Base-by-base conservation (phyloP, 164 flowering plant species). In the Tinospora cordifolia region DNA sequence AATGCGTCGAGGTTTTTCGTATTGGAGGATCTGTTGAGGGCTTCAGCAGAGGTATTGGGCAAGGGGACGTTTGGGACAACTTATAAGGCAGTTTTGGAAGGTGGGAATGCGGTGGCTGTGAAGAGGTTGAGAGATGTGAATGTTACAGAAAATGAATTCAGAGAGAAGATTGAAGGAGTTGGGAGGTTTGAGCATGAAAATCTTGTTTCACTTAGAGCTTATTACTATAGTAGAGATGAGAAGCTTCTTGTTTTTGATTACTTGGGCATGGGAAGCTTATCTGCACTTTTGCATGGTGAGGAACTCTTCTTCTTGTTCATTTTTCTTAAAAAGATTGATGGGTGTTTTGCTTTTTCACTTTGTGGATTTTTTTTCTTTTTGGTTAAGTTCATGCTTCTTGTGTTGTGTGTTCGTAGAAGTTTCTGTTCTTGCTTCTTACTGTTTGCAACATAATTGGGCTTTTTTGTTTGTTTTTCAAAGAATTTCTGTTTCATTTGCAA, bases 261-360 rank as follows among this genome's bases (percentile, higher is more conserved):
- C 84, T 72, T 91, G 88, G 86, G 92, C 21, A 84, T 84, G 86
- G 98, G 98, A 72, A 93, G 98, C 87, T 83, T 93, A 60, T 91
- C 93, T 78, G 94, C 97, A 15, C 89, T 91, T 69, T 75, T 93
- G 70, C 98, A 93, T 77, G 98, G 98, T 91, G n/a, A 84, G 84
- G 14, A 38, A 40, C 44, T 51, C 7, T n/a, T 41, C 27, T 30
- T 36, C 15, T 24, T 65, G 68, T 62, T 30, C 9, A 19, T 65
- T 30, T 30, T 30, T 30, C 4, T 4, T 30, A 30, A 30, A 30
- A 30, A 30, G 36, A 30, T 30, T 30, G 36, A 30, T 30, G 36
- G 36, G 36, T 30, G 3, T 30, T 30, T 30, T 30, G 2, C 36
- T 30, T 30, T 30, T 30, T 30, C 36, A n/a, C n/a, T n/a, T n/a